Conservation (phyloP, 1,284 basidiomycete genomes). For the Moniliophthora roreri region DNA sequence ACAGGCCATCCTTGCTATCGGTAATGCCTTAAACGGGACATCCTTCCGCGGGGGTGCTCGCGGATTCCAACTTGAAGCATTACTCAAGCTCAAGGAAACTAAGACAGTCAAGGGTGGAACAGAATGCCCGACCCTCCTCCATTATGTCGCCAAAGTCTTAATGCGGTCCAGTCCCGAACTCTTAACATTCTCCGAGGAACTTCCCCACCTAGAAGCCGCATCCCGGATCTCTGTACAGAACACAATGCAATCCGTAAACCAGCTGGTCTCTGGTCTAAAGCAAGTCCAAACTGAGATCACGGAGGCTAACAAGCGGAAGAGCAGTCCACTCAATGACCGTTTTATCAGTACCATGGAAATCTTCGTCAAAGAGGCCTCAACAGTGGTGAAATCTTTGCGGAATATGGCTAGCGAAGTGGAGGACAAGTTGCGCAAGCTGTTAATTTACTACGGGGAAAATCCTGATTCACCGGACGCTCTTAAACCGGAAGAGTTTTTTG, state of each 20-base stretch:
- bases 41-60: conserved; percentile 82
- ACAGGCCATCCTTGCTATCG: conserved; percentile 72
- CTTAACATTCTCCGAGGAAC: conserved; percentile 77
- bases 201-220: conserved; percentile 81
- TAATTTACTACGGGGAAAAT: conserved; percentile 75
- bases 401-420: conserved; percentile 61
- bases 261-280: conserved; percentile 56
- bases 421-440: conserved; percentile 55
- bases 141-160: conserved; percentile 82
- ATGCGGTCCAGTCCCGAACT: conserved; percentile 66
- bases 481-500: conserved; percentile 82
- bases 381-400: conserved; percentile 62
- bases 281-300: conserved; percentile 60
- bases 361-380: conserved; percentile 52
- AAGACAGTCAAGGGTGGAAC: conserved; percentile 67
- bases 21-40: conserved; percentile 81
- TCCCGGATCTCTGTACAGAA: conserved; percentile 77
- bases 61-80: conserved; percentile 81
- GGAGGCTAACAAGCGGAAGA: conserved; percentile 34
- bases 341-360: conserved; percentile 73
- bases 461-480: conserved; percentile 57
- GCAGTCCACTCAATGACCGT: conserved; percentile 46
- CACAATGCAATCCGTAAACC: conserved; percentile 57
- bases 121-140: conserved; percentile 82
- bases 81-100: conserved; percentile 87